Percentiles rank a stretch among this genome's conserved stretches.
phyloP scores from a whole-genome alignment of 176 grass and related monocot species.

The Cenchrus americanus region DNA sequence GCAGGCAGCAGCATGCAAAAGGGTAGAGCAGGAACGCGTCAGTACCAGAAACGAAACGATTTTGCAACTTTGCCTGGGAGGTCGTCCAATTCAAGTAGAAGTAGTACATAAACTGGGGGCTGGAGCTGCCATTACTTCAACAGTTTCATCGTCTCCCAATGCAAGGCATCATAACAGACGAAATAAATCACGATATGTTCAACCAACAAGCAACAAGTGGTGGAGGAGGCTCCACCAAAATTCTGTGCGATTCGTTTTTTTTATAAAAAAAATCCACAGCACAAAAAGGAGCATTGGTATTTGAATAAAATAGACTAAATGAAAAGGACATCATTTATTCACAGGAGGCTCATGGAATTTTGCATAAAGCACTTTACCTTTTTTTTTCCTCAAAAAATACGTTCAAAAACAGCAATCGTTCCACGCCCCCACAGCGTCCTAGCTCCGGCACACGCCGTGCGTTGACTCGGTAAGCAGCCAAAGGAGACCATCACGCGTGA shows the following conservation, averaged over 20 bases:
- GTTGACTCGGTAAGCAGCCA: constrained; percentile 1
- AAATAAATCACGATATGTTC: background rate
- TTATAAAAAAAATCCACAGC: background rate
- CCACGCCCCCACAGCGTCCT: no score
- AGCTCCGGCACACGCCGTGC: background rate
- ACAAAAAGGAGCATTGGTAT: background rate
- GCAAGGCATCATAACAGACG: background rate
- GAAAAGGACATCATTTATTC: background rate
- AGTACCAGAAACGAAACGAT: background rate
- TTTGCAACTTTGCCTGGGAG: constrained; percentile 5
- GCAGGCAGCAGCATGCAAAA: constrained; percentile 18
- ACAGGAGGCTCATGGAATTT: background rate
- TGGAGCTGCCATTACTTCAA: background rate
- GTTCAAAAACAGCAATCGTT: background rate
- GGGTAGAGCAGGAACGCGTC: background rate
- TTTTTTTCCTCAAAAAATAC: background rate
- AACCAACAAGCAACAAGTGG: background rate
- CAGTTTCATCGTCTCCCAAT: background rate
- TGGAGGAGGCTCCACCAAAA: background rate
- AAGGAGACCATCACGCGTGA: background rate
- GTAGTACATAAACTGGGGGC: background rate
- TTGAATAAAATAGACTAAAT: no score
- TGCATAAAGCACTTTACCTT: background rate
- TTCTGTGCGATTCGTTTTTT: background rate
- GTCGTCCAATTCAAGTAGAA: constrained; percentile 5